A percentile compares a stretch with the other conserved stretches of the same genome.
These are phyloP conservation scores for Bassia scoparia DNA, from an alignment of 148 eudicot species.

Conservation along the genomic window DNA sequence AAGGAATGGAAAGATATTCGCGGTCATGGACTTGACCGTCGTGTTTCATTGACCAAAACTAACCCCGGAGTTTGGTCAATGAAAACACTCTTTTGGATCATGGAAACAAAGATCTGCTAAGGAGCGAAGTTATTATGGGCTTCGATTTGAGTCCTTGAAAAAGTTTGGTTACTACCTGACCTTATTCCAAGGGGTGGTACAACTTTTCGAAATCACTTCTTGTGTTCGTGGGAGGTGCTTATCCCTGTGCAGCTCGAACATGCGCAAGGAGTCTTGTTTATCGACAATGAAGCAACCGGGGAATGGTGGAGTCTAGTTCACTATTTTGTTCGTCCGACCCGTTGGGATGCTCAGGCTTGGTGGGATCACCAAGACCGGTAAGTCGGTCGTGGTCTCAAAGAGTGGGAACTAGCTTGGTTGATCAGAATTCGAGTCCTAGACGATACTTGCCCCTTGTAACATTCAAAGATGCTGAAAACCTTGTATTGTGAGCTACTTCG, in stretches of 20 bases:
- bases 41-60: constrained; percentile 16
- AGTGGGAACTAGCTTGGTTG: constrained; percentile 13
- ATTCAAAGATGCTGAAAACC: constrained; percentile 10
- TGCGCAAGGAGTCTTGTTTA: constrained; percentile 11
- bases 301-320: constrained; percentile 8
- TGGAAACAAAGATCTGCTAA: constrained; percentile 11
- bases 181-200: constrained; percentile 14
- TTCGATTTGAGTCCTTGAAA: constrained; percentile 19
- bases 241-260: constrained; percentile 15
- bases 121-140: constrained; percentile 17
- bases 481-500: constrained; percentile 17
- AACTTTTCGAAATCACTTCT: constrained; percentile 17
- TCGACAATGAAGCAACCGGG: constrained; percentile 24
- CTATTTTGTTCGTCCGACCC: not conserved
- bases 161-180: constrained; percentile 20
- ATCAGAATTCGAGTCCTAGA: constrained; percentile 10
- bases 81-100: constrained; percentile 26
- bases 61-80: constrained; percentile 23
- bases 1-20: constrained; percentile 21
- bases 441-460: constrained; percentile 21
- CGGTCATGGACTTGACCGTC: constrained; percentile 21
- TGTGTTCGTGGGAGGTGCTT: constrained; percentile 27
- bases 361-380: constrained; percentile 26
- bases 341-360: not conserved
- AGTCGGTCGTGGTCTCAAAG: constrained; percentile 23